Evolutionary conservation across 306 rosid genomes (phyloP), one percentile per base, ranked within the genome.

Genomic region (Acmispon strigosus): DNA sequence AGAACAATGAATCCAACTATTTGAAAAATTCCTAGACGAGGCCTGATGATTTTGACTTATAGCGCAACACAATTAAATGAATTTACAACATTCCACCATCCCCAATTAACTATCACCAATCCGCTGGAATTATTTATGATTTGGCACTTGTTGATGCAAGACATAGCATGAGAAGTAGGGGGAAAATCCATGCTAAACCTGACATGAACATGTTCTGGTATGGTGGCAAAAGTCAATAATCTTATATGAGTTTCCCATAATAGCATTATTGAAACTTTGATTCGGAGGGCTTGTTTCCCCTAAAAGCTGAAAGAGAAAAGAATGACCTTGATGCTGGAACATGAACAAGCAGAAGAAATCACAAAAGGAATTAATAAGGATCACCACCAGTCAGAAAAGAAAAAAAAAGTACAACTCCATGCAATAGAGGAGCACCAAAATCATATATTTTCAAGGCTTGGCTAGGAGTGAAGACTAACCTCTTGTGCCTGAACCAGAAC

Each of bases 261-360:
- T 56, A 22, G 77, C 73, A 75, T 63, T 62, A 84, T 53, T 66
- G 84, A 70, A 75, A 78, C 81, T 77, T 73, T 2, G 87, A 66
- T 62, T 85, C 86, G 14, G 80, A 41, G 65, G 84, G 92, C 70
- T 85, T 88, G 73, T 73, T 83, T 45, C 96, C 98, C 84, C 98
- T 86, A 79, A 94, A 94, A 5, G 98, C 98, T 36, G 98, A 91
- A 83, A 94, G 97, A 63, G 98, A 94, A 84, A 94, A 94, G 95
- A 94, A 94, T 76, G 98, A 90, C 80, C 96, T 90, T 74, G 95
- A 74, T 49, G 83, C 98, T 89, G 91, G 71, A 81, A 88, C 81
- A 82, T 61, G 77, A 69, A 80, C 62, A 77, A 17, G 57, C 20
- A 58, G 66, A 62, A 64, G 52, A 64, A 34, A 73, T 34, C 34